Evolutionary conservation across 192 early-diverging fungal species (phyloP).

Genomic region (Coemansia erecta): DNA sequence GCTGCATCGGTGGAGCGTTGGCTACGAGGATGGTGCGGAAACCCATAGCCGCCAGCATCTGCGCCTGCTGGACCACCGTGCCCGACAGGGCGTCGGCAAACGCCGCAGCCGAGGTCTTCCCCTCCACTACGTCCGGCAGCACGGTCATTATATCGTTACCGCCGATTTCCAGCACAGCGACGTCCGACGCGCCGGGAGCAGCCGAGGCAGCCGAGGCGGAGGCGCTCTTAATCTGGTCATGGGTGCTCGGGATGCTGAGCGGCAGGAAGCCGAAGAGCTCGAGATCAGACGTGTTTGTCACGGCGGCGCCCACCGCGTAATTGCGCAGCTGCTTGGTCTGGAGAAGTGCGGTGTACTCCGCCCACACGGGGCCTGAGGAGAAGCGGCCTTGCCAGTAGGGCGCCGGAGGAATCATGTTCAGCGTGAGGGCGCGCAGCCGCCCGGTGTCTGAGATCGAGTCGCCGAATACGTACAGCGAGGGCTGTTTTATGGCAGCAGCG

Average conservation of each 20-base stretch:
- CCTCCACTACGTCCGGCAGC: conserved; percentile 2
- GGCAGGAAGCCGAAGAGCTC: conserved; percentile 10
- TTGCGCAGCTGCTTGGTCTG: conserved; percentile 1
- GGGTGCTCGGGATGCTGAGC: conserved; percentile 12
- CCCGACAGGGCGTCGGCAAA: conserved; percentile 9
- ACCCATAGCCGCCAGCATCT: conserved; percentile 4
- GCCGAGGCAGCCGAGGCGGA: not conserved
- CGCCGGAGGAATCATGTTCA: conserved; percentile 3
- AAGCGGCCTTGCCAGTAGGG: conserved; percentile 28
- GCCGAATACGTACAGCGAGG: conserved; percentile 15
- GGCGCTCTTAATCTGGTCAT: conserved; percentile 10
- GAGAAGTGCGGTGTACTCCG: conserved; percentile 11
- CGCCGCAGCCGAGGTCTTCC: not conserved
- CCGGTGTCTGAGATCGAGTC: conserved; percentile 24
- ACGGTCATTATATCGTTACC: conserved; percentile 12
- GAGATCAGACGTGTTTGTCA: not conserved
- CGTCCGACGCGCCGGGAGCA: not conserved
- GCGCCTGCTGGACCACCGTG: conserved; percentile 9
- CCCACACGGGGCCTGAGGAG: conserved; percentile 16
- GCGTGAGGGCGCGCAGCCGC: conserved; percentile 3
- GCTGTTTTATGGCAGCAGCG: not conserved
- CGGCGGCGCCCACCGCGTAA: conserved; percentile 6
- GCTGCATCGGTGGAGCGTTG: conserved; percentile 13
- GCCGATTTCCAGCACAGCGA: conserved; percentile 16
- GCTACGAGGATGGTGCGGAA: conserved; percentile 17